Conservation (phyloP, 345 rosid genomes). For the Alliaria petiolata region DNA sequence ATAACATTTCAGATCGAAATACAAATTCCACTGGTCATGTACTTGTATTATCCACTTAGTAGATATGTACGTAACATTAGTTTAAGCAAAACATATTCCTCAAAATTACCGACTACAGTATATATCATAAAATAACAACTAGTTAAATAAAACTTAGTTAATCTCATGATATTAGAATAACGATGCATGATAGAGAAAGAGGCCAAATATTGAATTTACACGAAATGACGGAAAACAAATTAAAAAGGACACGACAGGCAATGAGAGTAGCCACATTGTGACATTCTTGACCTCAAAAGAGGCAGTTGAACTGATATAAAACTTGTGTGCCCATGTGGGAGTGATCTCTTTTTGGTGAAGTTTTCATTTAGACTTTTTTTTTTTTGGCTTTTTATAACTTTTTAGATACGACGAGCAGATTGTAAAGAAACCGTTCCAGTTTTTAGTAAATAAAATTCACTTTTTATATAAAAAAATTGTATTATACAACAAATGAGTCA, state of each 20-base stretch:
- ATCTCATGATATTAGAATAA: neutral
- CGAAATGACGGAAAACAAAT: neutral
- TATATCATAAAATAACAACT: too few species aligned
- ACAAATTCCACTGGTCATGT: too few species aligned
- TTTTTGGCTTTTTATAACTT: too few species aligned
- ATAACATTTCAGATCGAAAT: neutral
- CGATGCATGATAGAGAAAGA: neutral
- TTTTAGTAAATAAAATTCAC: too few species aligned
- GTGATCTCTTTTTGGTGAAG: too few species aligned
- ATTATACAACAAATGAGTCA: too few species aligned
- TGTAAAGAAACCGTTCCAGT: too few species aligned
- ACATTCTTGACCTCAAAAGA: conserved; percentile 16
- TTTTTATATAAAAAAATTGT: too few species aligned
- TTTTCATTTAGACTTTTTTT: too few species aligned
- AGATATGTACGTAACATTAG: neutral
- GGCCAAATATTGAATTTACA: neutral
- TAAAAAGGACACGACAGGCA: neutral
- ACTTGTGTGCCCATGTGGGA: conserved; percentile 13
- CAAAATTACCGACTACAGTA: too few species aligned
- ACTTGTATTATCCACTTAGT: neutral
- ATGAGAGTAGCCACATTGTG: conserved; percentile 17
- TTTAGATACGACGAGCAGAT: too few species aligned
- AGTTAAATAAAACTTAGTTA: neutral
- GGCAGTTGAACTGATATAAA: neutral
- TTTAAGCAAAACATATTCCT: neutral